These are phyloP conservation scores for Umbelopsis vinacea DNA, from an alignment of 192 early-diverging fungal species.

Conservation along the genomic window DNA sequence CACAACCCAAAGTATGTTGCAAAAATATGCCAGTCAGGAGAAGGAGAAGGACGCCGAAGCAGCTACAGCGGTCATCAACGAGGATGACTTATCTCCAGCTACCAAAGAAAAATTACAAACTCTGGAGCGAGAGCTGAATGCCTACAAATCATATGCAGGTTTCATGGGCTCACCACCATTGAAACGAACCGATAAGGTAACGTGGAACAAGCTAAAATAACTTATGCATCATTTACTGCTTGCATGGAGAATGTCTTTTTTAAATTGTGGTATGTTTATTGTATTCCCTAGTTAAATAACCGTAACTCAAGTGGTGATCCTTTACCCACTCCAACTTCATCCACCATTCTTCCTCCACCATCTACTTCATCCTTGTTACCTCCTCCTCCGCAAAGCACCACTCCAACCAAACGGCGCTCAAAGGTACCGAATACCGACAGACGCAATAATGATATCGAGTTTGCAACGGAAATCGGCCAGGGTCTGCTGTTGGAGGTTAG, in stretches of 20 bases:
- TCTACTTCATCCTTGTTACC: slow-evolving; percentile 5
- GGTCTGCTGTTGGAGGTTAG: slow-evolving; percentile 45
- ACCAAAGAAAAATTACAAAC: slow-evolving; percentile 37
- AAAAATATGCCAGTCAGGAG: slow-evolving; percentile 3
- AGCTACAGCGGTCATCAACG: background rate
- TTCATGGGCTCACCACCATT: background rate
- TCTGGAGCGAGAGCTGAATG: slow-evolving; percentile 34
- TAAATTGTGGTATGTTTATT: slow-evolving; percentile 7
- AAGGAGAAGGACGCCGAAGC: background rate
- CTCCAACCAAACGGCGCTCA: slow-evolving; percentile 41
- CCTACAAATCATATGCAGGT: slow-evolving; percentile 24
- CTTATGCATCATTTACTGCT: slow-evolving; percentile 6
- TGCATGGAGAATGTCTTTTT: slow-evolving; percentile 1
- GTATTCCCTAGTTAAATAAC: slow-evolving; percentile 3
- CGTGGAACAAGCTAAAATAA: background rate
- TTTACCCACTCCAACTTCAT: slow-evolving; percentile 39
- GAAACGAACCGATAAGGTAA: slow-evolving; percentile 16
- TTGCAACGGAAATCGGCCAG: slow-evolving; percentile 54
- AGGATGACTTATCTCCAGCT: slow-evolving; percentile 25
- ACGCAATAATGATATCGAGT: slow-evolving; percentile 48
- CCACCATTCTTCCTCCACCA: slow-evolving; percentile 24
- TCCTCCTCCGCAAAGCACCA: slow-evolving; percentile 33
- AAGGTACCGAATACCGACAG: slow-evolving; percentile 41
- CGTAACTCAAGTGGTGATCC: slow-evolving; percentile 26
- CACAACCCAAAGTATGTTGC: slow-evolving; percentile 12